Conservation (phyloP, 2,329 filamentous ascomycete species). For the Aspergillus puulaauensis region DNA sequence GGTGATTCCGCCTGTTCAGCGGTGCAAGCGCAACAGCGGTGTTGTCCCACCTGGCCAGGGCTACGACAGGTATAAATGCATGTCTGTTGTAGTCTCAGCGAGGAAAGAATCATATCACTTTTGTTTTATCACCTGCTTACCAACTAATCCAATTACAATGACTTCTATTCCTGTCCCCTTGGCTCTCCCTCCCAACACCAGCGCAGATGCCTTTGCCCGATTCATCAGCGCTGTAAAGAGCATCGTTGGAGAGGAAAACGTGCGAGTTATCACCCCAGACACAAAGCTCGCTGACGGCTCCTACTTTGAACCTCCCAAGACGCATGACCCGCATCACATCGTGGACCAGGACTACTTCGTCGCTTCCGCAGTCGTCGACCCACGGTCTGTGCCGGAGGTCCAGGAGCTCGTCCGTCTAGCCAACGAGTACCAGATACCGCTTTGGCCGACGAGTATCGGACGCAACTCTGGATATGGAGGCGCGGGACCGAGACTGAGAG, state of each 20-base stretch:
- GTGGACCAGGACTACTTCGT: not conserved
- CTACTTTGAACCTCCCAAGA: not conserved
- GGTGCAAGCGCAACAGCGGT: too few relatives aligned
- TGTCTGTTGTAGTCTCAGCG: not conserved
- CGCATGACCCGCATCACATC: not conserved
- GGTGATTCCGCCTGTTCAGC: too few relatives aligned
- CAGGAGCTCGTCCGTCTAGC: not conserved
- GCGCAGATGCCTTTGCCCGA: not conserved
- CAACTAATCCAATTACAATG: not conserved
- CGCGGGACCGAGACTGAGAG: slow-evolving; percentile 46
- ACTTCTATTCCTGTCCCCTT: not conserved
- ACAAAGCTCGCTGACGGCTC: not conserved
- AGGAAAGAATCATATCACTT: too few relatives aligned
- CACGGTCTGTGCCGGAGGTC: not conserved
- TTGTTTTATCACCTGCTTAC: too few relatives aligned
- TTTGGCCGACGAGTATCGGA: not conserved
- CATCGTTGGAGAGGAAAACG: not conserved
- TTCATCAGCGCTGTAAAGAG: not conserved
- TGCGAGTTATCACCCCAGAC: not conserved
- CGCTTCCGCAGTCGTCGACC: not conserved
- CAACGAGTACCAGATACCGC: not conserved
- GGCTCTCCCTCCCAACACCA: not conserved
- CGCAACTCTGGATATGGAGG: slow-evolving; percentile 54
- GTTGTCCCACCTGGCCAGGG: too few relatives aligned
- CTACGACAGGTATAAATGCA: not conserved